Conservation (phyloP, 2,329 filamentous ascomycete genomes). For the Trichoderma guizhouense region DNA sequence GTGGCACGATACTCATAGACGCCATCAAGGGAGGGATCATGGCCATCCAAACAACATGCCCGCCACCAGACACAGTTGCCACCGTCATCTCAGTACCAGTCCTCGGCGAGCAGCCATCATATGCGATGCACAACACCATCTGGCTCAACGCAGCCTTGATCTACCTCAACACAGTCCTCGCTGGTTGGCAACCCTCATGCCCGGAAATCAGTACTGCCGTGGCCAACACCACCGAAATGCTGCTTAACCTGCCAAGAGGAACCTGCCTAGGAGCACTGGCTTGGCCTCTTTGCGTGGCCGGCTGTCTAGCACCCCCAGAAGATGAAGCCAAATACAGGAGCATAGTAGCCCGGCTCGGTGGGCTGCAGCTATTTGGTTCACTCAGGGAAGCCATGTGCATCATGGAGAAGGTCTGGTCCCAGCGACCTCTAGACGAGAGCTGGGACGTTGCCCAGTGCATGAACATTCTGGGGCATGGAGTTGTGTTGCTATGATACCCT, state of each 20-base stretch:
- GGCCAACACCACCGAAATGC: slow-evolving; percentile 33
- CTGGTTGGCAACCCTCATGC: slow-evolving; percentile 49
- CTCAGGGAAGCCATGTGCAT: slow-evolving; percentile 42
- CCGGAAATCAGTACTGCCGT: slow-evolving; percentile 39
- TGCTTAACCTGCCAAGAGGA: slow-evolving; percentile 31
- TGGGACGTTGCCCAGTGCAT: slow-evolving; percentile 46
- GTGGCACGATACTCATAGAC: slow-evolving; percentile 41
- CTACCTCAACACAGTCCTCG: slow-evolving; percentile 48
- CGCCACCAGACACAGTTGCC: not conserved
- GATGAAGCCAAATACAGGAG: slow-evolving; percentile 43
- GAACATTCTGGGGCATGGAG: slow-evolving; percentile 38
- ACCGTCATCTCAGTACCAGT: slow-evolving; percentile 21
- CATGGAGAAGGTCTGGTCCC: slow-evolving; percentile 47
- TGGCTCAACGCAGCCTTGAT: slow-evolving; percentile 48
- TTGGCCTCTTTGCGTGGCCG: slow-evolving; percentile 43
- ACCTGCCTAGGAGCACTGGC: slow-evolving; percentile 36
- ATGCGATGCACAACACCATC: slow-evolving; percentile 35
- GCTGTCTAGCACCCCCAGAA: slow-evolving; percentile 38
- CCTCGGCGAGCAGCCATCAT: slow-evolving; percentile 23
- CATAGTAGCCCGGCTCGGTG: slow-evolving; percentile 40
- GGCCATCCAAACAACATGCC: slow-evolving; percentile 26
- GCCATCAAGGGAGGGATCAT: slow-evolving; percentile 34
- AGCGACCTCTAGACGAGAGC: slow-evolving; percentile 37
- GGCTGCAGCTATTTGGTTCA: slow-evolving; percentile 45
- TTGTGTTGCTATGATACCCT: slow-evolving; percentile 38